These are phyloP conservation scores for Venustampulla echinocandica DNA, from an alignment of 495 filamentous ascomycete genomes.

Conservation along the genomic window DNA sequence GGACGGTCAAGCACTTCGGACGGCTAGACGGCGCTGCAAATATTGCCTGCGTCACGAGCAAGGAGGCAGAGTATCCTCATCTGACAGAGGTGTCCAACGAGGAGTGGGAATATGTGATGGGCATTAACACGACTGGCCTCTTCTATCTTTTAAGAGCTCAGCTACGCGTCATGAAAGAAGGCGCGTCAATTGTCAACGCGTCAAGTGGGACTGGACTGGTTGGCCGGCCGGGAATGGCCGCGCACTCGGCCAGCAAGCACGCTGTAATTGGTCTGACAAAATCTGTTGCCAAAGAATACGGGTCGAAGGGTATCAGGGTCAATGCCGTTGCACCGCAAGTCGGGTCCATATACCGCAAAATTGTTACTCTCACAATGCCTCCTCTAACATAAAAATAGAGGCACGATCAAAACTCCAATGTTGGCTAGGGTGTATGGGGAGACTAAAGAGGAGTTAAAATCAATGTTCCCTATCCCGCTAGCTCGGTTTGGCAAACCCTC, in stretches of 20 bases:
- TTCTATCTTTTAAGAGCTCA: background rate
- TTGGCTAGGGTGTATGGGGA: background rate
- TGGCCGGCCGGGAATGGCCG: background rate
- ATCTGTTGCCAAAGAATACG: background rate
- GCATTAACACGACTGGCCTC: constrained; percentile 28
- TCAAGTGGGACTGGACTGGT: background rate
- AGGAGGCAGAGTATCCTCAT: constrained; percentile 20
- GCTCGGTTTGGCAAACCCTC: background rate
- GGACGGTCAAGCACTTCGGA: constrained; percentile 34
- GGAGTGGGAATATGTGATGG: constrained; percentile 33
- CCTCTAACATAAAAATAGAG: background rate
- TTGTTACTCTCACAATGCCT: background rate
- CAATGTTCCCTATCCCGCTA: background rate
- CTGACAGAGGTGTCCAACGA: constrained; percentile 32
- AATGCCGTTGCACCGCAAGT: background rate
- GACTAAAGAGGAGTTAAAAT: background rate
- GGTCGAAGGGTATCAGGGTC: background rate
- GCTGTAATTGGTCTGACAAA: background rate
- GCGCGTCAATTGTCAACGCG: background rate
- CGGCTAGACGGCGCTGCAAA: constrained; percentile 42
- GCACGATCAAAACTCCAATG: background rate
- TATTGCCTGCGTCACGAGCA: constrained; percentile 33
- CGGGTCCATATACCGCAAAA: background rate
- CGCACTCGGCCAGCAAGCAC: background rate
- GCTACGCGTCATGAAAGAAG: background rate